Conservation (phyloP, 345 rosid species). For the Pistacia integerrima region DNA sequence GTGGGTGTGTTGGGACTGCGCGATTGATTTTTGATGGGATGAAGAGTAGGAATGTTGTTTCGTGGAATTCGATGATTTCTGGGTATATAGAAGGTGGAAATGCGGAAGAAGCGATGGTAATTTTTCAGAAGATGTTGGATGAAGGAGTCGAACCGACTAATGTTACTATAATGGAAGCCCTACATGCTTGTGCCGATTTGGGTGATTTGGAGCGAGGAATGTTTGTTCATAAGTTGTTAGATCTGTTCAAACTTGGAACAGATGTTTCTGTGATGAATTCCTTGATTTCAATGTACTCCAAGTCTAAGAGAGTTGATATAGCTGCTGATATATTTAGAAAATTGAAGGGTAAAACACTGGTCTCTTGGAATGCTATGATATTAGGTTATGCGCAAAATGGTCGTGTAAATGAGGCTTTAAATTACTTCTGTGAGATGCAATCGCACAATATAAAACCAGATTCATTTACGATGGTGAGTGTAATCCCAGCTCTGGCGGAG, state of each 20-base stretch:
- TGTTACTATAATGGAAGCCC: conserved; percentile 67
- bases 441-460: conserved; percentile 50
- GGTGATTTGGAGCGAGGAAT: conserved; percentile 64
- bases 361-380: conserved; percentile 90
- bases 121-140: conserved; percentile 66
- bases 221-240: conserved; percentile 54
- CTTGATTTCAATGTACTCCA: conserved; percentile 82
- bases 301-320: conserved; percentile 59
- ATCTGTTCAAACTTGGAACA: conserved; percentile 47
- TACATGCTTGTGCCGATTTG: conserved; percentile 72
- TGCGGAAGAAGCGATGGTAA: conserved; percentile 56
- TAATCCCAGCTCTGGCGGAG: conserved; percentile 74
- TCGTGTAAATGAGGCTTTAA: conserved; percentile 61
- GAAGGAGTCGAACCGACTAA: conserved; percentile 66
- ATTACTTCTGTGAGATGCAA: conserved; percentile 55
- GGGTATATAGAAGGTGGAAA: conserved; percentile 72
- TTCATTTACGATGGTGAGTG: conserved; percentile 78
- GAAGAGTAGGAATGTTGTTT: conserved; percentile 56
- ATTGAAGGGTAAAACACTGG: conserved; percentile 52
- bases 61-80: conserved; percentile 91
- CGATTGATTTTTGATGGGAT: conserved; percentile 58
- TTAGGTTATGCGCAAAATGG: conserved; percentile 79
- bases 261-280: conserved; percentile 69
- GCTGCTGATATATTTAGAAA: conserved; percentile 60
- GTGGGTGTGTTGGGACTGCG: conserved; percentile 54